Base-by-base conservation (phyloP, 371 early-diverging fungal species). In the Capillidium rhysosporum region DNA sequence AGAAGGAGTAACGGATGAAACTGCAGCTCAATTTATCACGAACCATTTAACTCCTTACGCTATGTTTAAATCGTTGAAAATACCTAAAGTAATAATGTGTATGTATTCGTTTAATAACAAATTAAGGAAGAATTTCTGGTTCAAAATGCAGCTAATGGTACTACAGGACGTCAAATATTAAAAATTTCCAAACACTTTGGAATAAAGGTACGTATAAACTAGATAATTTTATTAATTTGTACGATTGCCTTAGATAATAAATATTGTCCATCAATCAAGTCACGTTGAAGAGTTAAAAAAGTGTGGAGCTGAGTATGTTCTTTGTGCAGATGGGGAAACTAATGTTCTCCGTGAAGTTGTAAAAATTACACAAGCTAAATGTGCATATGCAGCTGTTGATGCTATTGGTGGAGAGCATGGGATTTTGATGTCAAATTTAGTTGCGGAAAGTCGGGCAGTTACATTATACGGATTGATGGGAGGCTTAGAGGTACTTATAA, bases 161-260 rank as follows among this genome's bases (percentile, higher is more conserved):
- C 21, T 1, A 9, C 34, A 1, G 52, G 52, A 18, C 38, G 52
- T 9, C 20, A 30, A 3, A 38, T 52, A 2, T 31, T 52, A 3
- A 26, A 52, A 21, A 20, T 52, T 39, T 38, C 52, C n/a, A 52
- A 52, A 40, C 48, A 47, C 16, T 47, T 47, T 47, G 48, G 26
- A 2, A 18, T 26, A 16, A 12, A 12, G 23, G 48, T 47, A 47
- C 10, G 48, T 23, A 23, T 4, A 7, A 45, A 8, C 4, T 23
- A 14, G 29, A 21, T 5, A 23, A 5, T 23, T 16, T 47, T 3
- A 2, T 18, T 4, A 21, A 14, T 10, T 12, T 34, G 4, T 7
- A 4, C 34, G 4, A 34, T 34, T 7, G 12, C 12, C 34, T 34
- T 34, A 52, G 31, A 40, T 31, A 16, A 34, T 52, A 8, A 52